These are phyloP conservation scores for Funneliformis geosporum DNA, from an alignment of 192 early-diverging fungal genomes.

Conservation along the genomic window DNA sequence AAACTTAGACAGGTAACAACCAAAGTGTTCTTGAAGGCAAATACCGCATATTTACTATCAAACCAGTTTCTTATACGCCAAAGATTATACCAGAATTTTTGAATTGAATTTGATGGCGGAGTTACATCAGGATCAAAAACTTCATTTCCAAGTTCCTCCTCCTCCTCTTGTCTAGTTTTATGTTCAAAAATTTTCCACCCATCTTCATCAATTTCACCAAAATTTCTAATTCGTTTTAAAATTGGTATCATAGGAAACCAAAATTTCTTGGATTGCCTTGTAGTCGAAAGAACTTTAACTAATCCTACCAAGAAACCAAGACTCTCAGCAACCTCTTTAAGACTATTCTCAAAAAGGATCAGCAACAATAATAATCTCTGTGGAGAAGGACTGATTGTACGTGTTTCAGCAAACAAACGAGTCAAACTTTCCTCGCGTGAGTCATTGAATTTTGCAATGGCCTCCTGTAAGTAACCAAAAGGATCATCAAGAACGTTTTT, in stretches of 20 bases:
- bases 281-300: background rate
- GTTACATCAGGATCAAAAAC: slow-evolving; percentile 39
- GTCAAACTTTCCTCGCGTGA: background rate
- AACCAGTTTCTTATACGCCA: slow-evolving; percentile 34
- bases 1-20: slow-evolving; percentile 35
- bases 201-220: slow-evolving; percentile 15
- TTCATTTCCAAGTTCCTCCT: background rate
- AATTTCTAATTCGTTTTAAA: slow-evolving; percentile 12
- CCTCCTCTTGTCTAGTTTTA: background rate
- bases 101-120: slow-evolving; percentile 28
- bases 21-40: slow-evolving; percentile 35
- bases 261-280: background rate
- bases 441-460: slow-evolving; percentile 12
- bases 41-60: slow-evolving; percentile 35
- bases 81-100: slow-evolving; percentile 35
- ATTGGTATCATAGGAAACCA: slow-evolving; percentile 16
- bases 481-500: slow-evolving; percentile 21
- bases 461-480: background rate
- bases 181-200: slow-evolving; percentile 16
- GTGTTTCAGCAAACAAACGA: background rate
- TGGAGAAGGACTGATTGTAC: slow-evolving; percentile 11
- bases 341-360: slow-evolving; percentile 18
- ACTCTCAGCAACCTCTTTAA: slow-evolving; percentile 6
- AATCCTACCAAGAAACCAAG: slow-evolving; percentile 1
- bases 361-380: slow-evolving; percentile 9